Conservation (phyloP, 306 rosid genomes). For the Corylus avellana region DNA sequence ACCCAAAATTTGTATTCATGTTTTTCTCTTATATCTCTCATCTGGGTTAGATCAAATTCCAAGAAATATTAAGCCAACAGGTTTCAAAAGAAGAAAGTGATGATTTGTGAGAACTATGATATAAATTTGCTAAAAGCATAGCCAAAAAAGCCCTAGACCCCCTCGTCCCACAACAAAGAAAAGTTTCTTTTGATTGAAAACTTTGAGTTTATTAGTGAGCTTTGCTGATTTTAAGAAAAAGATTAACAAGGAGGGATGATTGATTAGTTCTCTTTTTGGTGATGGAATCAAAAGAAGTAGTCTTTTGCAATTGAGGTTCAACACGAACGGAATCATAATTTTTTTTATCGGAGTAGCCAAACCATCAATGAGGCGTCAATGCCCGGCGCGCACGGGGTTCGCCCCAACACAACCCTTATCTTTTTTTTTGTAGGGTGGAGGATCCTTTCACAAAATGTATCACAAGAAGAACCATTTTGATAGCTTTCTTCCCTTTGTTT, state of each 20-base stretch:
- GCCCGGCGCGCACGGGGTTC: too few relatives aligned
- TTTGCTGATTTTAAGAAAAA: constrained; percentile 15
- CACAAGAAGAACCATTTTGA: background rate
- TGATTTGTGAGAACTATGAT: background rate
- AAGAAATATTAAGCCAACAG: background rate
- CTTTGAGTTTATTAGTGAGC: background rate
- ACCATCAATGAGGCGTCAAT: too few relatives aligned
- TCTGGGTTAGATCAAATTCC: background rate
- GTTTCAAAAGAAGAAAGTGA: background rate
- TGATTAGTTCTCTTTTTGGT: constrained; percentile 10
- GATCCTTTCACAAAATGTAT: background rate
- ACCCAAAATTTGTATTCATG: background rate
- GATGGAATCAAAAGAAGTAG: background rate
- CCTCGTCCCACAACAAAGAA: background rate
- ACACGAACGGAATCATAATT: too few relatives aligned
- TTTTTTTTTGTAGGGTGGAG: too few relatives aligned
- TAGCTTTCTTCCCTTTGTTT: background rate
- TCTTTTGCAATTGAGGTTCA: background rate
- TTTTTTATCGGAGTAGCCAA: too few relatives aligned
- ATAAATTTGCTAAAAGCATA: constrained; percentile 7
- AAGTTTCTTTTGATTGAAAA: constrained; percentile 22
- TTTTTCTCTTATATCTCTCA: background rate
- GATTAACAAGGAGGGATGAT: constrained; percentile 15
- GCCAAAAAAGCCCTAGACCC: background rate
- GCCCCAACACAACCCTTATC: too few relatives aligned